Evolutionary conservation across 2,329 filamentous ascomycete species (phyloP).

Genomic region (Phialophora chinensis): DNA sequence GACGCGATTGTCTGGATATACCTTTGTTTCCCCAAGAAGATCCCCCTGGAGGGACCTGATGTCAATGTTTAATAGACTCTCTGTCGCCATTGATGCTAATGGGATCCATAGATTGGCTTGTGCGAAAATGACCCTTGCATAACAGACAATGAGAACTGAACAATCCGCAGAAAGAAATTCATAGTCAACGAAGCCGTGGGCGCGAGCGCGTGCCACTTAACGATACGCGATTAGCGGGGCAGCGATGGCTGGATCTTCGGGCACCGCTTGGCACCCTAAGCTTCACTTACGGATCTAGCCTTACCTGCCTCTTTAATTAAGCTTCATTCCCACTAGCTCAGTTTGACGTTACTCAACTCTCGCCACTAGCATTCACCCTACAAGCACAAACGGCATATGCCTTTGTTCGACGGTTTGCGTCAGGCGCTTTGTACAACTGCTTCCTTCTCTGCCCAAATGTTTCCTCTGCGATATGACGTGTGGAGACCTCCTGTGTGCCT

Average conservation of each 20-base stretch:
- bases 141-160: slow-evolving; percentile 3
- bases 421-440: background rate
- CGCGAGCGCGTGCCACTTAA: slow-evolving; percentile 3
- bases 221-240: slow-evolving; percentile 11
- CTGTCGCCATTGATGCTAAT: slow-evolving; percentile 28
- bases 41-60: slow-evolving; percentile 24
- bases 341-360: background rate
- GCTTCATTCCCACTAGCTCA: background rate
- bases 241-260: background rate
- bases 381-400: background rate
- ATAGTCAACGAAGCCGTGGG: background rate
- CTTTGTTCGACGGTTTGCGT: background rate
- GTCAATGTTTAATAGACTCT: slow-evolving; percentile 32
- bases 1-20: slow-evolving; percentile 15
- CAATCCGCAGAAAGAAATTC: background rate
- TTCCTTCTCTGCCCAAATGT: no score
- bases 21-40: slow-evolving; percentile 23
- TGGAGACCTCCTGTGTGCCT: no score
- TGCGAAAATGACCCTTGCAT: background rate
- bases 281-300: background rate
- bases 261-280: background rate
- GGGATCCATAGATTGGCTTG: slow-evolving; percentile 1
- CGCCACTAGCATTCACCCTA: background rate
- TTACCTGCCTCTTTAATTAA: slow-evolving; percentile 2
- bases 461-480: no score